phyloP scores from a whole-genome alignment of 202 grass and related monocot species.

The Thinopyrum obtusiflorum region DNA sequence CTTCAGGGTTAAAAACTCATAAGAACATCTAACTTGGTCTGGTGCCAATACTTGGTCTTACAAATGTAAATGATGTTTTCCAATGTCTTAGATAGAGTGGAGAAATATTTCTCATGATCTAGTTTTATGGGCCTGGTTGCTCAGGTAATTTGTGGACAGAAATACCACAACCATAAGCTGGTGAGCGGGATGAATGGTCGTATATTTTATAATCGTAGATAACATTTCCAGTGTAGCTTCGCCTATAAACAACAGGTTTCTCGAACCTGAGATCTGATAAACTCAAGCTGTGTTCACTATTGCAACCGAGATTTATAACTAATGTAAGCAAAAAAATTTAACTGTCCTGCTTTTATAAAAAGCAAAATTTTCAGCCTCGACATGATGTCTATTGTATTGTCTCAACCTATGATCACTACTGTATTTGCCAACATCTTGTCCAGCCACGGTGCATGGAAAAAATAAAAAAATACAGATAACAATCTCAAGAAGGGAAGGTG shows the following conservation, averaged over 20 bases:
- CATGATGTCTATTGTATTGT: no score
- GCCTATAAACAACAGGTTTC: constrained; percentile 76
- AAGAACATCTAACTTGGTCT: background rate
- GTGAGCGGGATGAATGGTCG: constrained; percentile 13
- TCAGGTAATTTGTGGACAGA: background rate
- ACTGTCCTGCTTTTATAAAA: no score
- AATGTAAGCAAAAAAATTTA: no score
- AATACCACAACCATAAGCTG: background rate
- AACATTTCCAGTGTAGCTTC: constrained; percentile 51
- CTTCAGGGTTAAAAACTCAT: background rate
- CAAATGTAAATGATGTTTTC: background rate
- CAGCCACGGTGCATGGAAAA: no score
- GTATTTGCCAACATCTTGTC: no score
- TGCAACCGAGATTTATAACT: constrained; percentile 47
- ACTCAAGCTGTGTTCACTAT: constrained; percentile 38
- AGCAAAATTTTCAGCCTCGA: no score
- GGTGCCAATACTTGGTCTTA: background rate
- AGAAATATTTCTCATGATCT: background rate
- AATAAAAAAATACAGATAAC: no score
- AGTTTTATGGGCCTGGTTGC: background rate
- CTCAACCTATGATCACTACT: no score
- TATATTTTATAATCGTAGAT: background rate
- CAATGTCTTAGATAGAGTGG: background rate
- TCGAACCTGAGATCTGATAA: constrained; percentile 40
- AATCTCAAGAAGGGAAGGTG: no score